A percentile compares a stretch with the other conserved stretches of the same genome.
Evolutionary conservation across 2,329 filamentous ascomycete species (phyloP).

Genomic region (Penicillium sp.): DNA sequence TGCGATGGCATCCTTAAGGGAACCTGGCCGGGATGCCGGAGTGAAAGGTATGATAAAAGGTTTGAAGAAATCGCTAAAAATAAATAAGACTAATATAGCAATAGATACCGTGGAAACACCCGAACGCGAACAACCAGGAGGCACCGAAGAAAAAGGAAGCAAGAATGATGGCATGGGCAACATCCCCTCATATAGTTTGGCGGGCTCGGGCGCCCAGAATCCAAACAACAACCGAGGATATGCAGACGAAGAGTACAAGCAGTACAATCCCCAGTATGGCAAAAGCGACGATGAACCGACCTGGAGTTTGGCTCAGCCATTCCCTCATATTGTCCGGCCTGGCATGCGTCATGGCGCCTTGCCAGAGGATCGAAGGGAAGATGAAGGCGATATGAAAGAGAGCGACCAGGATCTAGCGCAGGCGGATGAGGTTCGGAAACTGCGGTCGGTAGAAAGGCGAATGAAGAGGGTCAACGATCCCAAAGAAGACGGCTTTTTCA

Average conservation of each 20-base stretch:
- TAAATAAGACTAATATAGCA: neutral
- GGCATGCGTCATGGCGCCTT: conserved; percentile 39
- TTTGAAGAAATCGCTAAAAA: neutral
- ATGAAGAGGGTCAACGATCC: neutral
- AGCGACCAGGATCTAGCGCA: neutral
- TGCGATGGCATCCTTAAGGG: neutral
- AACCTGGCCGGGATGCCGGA: neutral
- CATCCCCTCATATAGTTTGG: conserved; percentile 12
- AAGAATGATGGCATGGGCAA: conserved; percentile 9
- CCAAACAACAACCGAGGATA: conserved; percentile 3
- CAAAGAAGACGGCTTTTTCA: conserved; percentile 19
- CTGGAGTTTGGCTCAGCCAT: conserved; percentile 50
- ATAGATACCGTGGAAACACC: neutral
- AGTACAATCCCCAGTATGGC: conserved; percentile 51
- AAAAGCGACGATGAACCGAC: conserved; percentile 44
- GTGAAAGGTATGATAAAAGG: neutral
- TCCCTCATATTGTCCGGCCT: conserved; percentile 49
- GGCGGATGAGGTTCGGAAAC: neutral
- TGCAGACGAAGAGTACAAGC: conserved; percentile 10
- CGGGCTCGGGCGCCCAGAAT: conserved; percentile 10
- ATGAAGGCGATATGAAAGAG: neutral
- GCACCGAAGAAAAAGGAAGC: conserved; percentile 13
- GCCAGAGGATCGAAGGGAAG: conserved; percentile 14
- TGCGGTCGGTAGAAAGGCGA: neutral
- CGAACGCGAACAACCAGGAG: neutral